Base-by-base conservation (phyloP, 768 basidiomycete genomes). In the Hypholoma sublateritium region DNA sequence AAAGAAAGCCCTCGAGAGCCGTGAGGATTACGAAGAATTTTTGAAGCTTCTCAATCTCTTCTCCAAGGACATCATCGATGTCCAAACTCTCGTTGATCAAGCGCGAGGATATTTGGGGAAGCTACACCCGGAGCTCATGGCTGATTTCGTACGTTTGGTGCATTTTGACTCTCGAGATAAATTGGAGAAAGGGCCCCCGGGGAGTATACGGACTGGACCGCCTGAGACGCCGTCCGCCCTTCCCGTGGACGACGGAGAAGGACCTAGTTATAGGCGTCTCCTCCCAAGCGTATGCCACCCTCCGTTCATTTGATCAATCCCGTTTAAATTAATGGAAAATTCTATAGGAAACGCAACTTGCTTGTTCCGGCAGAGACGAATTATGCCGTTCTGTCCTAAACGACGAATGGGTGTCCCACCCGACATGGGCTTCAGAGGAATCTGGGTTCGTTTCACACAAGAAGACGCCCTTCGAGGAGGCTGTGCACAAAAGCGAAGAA, bases 361-460 rank as follows among this genome's bases (percentile, higher is more conserved):
- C 93, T 24, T 98, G 97, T 69, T 97, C 97, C 3, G 95, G 91
- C 11, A 87, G 97, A 25, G 95, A 98, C 65, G 86, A 93, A 59
- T 87, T 98, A 55, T 95, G 92, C 68, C 91, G 95, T 69, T 94
- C 93, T 25, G 95, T 99, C 25, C 82, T 99, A 45, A 99, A 99
- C 68, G 95, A 98, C 67, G 85, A 89, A 62, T 98, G 97, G 96
- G 94, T 98, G 11, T 97, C 96, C 13, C 96, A 98, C 70, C 96
- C 97, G 3, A 96, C 95, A 1, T 97, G 95, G 93, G 94, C 94
- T 8, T 95, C 94, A 19, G 96, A 98, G 69, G 95, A 96, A 68
- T 85, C 95, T 1, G 95, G 93, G 9, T 97, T 97, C 64, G 84
- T 93, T 60, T 81, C 95, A 5, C 93, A 98, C 72, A 96, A 97